Base-by-base conservation (phyloP, 2,329 filamentous ascomycete species). In the Nemania abortiva region DNA sequence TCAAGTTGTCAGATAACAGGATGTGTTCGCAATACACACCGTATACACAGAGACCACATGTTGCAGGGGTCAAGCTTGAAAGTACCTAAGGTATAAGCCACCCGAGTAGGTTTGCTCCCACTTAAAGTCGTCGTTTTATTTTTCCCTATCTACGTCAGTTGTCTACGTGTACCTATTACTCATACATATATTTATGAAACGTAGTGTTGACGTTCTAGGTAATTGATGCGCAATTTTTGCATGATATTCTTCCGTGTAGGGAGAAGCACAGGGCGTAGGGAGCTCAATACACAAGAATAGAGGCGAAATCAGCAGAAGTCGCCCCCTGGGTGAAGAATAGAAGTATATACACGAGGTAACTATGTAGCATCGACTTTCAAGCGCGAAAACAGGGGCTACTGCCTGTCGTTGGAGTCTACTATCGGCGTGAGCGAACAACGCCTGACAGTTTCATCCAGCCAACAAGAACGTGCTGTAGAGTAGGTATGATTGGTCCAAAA, bases 381-480 rank as follows among this genome's bases (percentile, higher is more conserved):
- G 2, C 20, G 55, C 13, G 29, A 61, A 24, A 34, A 7, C 15
- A 7, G 56, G 52, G 15, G 11, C 52, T n/a, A 15, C 29, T 56
- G 29, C 11, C 39, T n/a, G n/a, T 42, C 31, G 62, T 56, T 34
- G 2, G 15, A 56, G 15, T 9, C 24, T 24, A 7, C 31, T 13
- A 27, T 52, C 1, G n/a, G 56, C 20, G 20, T 22, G 9, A n/a
- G 22, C 9, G 54, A 34, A 29, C 24, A 29, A 42, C 22, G 24
- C 31, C 31, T n/a, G 24, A 42, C 34, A 34, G 57, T 42, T 50
- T 66, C 18, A 22, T n/a, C 31, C 37, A 27, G n/a, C 29, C 22
- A 66, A 62, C n/a, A 34, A 20, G 22, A 56, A 56, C 24, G 6
- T 24, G n/a, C 24, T 18, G n/a, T 9, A 45, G 15, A 7, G 6